Evolutionary conservation across 2,329 filamentous ascomycete species (phyloP).

Genomic region (Aaosphaeria pasadenensis): DNA sequence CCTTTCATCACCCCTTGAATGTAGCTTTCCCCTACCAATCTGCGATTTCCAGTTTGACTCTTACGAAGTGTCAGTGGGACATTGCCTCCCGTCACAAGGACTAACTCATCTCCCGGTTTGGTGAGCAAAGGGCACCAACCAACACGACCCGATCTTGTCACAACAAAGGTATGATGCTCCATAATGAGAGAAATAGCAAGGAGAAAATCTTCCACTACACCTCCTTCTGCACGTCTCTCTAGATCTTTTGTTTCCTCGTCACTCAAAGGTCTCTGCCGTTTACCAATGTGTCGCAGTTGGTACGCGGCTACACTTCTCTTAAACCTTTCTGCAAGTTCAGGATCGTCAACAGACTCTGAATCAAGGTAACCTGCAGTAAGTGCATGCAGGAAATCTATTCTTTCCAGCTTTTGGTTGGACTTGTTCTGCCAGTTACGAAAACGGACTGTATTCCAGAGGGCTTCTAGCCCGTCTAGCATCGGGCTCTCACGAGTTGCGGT

Average conservation of each 20-base stretch:
- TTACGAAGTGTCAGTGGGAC: background rate
- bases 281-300: background rate
- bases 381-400: background rate
- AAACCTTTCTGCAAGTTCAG: background rate
- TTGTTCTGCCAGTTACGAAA: background rate
- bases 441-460: background rate
- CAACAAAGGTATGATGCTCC: background rate
- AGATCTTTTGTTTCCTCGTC: background rate
- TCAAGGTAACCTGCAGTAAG: background rate
- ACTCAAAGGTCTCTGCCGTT: background rate
- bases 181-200: too few relatives aligned
- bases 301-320: background rate
- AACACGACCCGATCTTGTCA: background rate
- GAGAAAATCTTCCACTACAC: background rate
- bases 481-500: background rate
- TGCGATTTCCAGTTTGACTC: background rate
- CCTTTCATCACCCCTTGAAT: slow-evolving; percentile 5
- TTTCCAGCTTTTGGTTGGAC: background rate
- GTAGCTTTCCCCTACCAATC: background rate
- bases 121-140: background rate
- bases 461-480: background rate
- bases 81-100: background rate
- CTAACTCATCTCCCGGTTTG: background rate
- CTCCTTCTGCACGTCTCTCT: background rate
- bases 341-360: background rate